A percentile compares a stretch with the other conserved stretches of the same genome.
Evolutionary conservation across 805 yeast genomes (phyloP).

Genomic region (Kluyveromyces lactis): DNA sequence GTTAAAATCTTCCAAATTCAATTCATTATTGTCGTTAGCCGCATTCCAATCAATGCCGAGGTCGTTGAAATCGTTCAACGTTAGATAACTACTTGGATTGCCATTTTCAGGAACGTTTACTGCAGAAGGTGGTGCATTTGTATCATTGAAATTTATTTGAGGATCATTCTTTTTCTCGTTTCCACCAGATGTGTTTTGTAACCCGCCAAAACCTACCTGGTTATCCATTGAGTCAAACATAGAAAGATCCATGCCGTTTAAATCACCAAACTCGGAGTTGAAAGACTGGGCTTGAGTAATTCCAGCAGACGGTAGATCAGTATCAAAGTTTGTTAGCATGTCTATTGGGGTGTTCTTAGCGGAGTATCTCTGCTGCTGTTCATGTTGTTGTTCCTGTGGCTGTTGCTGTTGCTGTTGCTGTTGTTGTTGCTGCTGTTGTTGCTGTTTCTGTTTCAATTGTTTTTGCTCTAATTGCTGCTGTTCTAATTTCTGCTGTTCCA

Average conservation of each 20-base stretch:
- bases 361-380: conserved; percentile 1
- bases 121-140: neutral
- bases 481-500: conserved; percentile 9
- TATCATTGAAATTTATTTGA: conserved; percentile 12
- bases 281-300: conserved; percentile 1
- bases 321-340: conserved; percentile 1
- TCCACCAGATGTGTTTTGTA: conserved; percentile 3
- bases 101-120: neutral
- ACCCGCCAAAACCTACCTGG: conserved; percentile 19
- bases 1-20: conserved; percentile 23
- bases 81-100: conserved; percentile 24
- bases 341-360: conserved; percentile 4
- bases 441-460: conserved; percentile 2
- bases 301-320: neutral
- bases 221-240: conserved; percentile 27
- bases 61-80: conserved; percentile 30
- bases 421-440: neutral
- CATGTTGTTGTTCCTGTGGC: neutral
- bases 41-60: conserved; percentile 28
- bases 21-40: conserved; percentile 22
- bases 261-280: conserved; percentile 14
- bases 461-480: conserved; percentile 1
- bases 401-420: conserved; percentile 5
- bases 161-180: conserved; percentile 6
- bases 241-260: conserved; percentile 24